Percentiles rank a stretch among this genome's conserved stretches.
These are phyloP conservation scores for Penstemon davidsonii DNA, from an alignment of 257 asterid genomes.

Conservation along the genomic window DNA sequence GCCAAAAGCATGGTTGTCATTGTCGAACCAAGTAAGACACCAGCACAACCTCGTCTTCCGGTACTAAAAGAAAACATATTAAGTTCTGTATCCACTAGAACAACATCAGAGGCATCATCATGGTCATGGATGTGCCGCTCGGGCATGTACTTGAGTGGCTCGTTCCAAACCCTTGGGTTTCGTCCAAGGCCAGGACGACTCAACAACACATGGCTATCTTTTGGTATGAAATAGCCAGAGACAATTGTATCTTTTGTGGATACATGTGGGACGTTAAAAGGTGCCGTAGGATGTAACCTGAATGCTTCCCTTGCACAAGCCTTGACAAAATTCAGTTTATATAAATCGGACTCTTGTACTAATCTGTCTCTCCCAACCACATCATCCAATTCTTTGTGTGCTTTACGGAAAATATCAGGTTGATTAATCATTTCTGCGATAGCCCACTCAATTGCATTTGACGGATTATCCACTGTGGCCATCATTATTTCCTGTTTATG, in stretches of 20 bases:
- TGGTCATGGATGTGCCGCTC: constrained; percentile 14
- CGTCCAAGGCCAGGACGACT: constrained; percentile 21
- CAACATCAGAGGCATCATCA: not conserved
- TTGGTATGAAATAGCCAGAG: constrained; percentile 20
- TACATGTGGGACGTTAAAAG: constrained; percentile 16
- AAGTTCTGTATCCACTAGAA: not conserved
- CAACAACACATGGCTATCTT: constrained; percentile 18
- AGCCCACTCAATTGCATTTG: constrained; percentile 24
- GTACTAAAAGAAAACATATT: constrained; percentile 10
- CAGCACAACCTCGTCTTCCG: constrained; percentile 12
- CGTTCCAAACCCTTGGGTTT: constrained; percentile 23
- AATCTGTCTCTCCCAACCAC: constrained; percentile 21
- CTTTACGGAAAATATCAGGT: not conserved
- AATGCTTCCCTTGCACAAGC: constrained; percentile 25
- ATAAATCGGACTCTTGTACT: constrained; percentile 22
- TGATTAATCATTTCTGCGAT: constrained; percentile 24
- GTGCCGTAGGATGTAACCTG: constrained; percentile 13
- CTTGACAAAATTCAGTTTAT: constrained; percentile 5
- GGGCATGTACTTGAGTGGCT: constrained; percentile 12
- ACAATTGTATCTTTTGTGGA: not conserved
- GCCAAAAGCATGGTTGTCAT: no score
- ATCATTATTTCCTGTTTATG: constrained; percentile 21
- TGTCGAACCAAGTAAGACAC: no score
- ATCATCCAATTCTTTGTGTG: not conserved
- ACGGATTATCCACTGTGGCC: constrained; percentile 22